A percentile compares a stretch with the other conserved stretches of the same genome.
These are phyloP conservation scores for Pythium brachiatum DNA, from an alignment of 352 stramenopile species.

Conservation along the genomic window DNA sequence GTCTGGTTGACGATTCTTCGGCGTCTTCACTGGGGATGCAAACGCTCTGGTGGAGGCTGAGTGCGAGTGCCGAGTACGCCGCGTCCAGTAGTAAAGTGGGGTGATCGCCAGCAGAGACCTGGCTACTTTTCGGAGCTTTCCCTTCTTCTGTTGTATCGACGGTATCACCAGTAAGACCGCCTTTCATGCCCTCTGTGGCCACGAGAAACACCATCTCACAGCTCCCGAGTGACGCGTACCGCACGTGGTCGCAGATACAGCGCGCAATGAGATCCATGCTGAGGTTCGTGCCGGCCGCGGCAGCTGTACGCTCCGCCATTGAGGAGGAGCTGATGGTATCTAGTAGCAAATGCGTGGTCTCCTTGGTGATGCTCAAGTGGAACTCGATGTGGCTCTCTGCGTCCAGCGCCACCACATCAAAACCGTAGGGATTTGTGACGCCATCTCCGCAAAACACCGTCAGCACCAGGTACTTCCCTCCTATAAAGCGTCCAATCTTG, in stretches of 20 bases:
- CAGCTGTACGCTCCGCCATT: slow-evolving; percentile 52
- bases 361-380: slow-evolving; percentile 50
- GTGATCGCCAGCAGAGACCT: slow-evolving; percentile 4
- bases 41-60: slow-evolving; percentile 22
- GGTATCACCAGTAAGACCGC: background rate
- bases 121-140: background rate
- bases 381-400: slow-evolving; percentile 47
- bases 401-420: slow-evolving; percentile 61
- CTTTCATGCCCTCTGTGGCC: slow-evolving; percentile 16
- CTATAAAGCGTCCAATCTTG: slow-evolving; percentile 63
- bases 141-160: slow-evolving; percentile 16
- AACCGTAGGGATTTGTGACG: slow-evolving; percentile 63
- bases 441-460: slow-evolving; percentile 70
- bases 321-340: slow-evolving; percentile 55
- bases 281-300: slow-evolving; percentile 60
- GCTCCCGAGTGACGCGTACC: slow-evolving; percentile 38
- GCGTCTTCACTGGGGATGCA: slow-evolving; percentile 7
- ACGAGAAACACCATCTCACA: slow-evolving; percentile 58
- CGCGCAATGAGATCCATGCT: slow-evolving; percentile 68
- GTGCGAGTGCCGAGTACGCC: slow-evolving; percentile 12
- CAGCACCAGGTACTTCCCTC: slow-evolving; percentile 59
- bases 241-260: slow-evolving; percentile 59
- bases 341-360: slow-evolving; percentile 59
- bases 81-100: slow-evolving; percentile 20
- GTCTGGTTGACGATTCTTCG: background rate